Base-by-base conservation (phyloP, 352 stramenopile species). In the Pythium chondricola region DNA sequence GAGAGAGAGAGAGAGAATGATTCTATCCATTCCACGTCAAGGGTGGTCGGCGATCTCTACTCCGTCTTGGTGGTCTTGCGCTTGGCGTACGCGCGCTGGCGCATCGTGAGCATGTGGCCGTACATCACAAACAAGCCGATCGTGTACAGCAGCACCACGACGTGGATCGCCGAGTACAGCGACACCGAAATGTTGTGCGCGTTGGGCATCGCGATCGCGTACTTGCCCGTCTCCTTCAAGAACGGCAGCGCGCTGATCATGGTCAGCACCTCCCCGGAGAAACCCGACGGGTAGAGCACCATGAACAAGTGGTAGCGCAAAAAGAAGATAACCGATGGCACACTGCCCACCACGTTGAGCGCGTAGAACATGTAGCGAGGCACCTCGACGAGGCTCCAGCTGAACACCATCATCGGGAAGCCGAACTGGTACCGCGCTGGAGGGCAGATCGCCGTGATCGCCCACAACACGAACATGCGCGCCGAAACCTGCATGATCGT, bases 321-420 rank as follows among this genome's bases (percentile, higher is more conserved):
- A 74, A 94, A 99, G 65, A 98, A 98, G 17, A 99, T 70, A 52
- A 87, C 82, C 48, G 81, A 93, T 14, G 96, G 96, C 56, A 97
- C 89, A 35, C 71, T 85, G 40, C 89, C 71, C 63, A 97, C 71
- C 41, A 99, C 58, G 54, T 97, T 97, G 44, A 96, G 69, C 13
- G 95, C 71, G 67, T 99, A 99, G 67, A 99, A 99, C 6, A 95
- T 71, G 71, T 99, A 99, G 38, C 97, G 93, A 44, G 92, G 92
- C 18, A 98, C 88, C 50, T 96, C 88, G 18, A 95, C 82, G 51
- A 93, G 68, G 5, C 73, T 69, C 87, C 86, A 96, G 43, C 75
- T 88, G 39, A 81, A 41, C 27, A 95, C 77, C 81, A 96, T 93
- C 40, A 95, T 65, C 22, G 77, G 63, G 47, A 93, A 85, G 32